Evolutionary conservation across 805 yeast genomes (phyloP), one percentile per base, ranked within the genome.

Genomic region (Saccharomycopsis sp.): DNA sequence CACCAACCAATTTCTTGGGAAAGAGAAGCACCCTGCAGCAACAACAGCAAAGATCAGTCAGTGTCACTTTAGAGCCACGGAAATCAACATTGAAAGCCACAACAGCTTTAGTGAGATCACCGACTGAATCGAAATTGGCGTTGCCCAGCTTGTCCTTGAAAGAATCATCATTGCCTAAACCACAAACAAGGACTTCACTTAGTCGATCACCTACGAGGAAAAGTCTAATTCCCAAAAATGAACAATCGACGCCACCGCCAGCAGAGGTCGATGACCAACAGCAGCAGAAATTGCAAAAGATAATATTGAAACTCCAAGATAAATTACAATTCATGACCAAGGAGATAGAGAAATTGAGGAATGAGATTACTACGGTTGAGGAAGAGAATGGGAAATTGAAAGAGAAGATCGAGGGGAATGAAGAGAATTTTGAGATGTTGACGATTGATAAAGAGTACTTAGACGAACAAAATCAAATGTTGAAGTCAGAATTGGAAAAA

Each of bases 381-480:
- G 27, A 35, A 9, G 58, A 64, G 31, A 67, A 67, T 44, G 56
- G 56, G 2, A 54, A 51, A 4, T 51, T 71, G 21, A 42, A 54
- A 2, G 51, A 55, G 0, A 37, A 33, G 3, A 22, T 38, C 4
- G 45, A 43, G 8, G 16, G 21, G n/a, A 46, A 32, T 24, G 64
- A 62, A 23, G 67, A 56, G 43, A 59, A 55, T 4, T 41, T 62
- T n/a, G 70, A 64, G 44, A 52, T 52, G 11, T 40, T 58, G 9
- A 53, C 63, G 0, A 65, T 74, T 0, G 84, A 79, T 35, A 67
- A 70, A 37, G 77, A 68, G 27, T 63, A 62, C 28, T 50, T 71
- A 3, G 58, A 57, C 4, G 65, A 64, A 4, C 58, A 62, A n/a
- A 66, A 63, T 37, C 58, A 56, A 4, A 48, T 52, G 2, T 51